Percentiles rank a stretch among this genome's conserved stretches.
Evolutionary conservation across 2,329 filamentous ascomycete species (phyloP).

Genomic region (Aspergillus quadrilineatus): DNA sequence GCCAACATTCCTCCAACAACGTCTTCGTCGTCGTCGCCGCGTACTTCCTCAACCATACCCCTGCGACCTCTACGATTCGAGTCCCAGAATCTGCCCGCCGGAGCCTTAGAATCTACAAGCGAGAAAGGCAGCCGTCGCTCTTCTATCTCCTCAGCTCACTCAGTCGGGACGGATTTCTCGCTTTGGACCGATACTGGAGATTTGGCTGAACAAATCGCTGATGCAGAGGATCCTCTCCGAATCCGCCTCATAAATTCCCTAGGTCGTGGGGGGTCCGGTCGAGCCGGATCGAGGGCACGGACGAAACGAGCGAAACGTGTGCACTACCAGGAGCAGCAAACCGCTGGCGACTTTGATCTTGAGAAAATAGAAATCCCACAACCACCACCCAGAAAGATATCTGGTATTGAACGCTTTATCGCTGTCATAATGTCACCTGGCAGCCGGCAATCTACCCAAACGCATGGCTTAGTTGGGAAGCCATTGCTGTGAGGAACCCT

Average conservation of each 20-base stretch:
- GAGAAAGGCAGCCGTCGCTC: conserved; percentile 54
- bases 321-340: conserved; percentile 61
- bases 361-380: conserved; percentile 67
- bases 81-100: conserved; percentile 37
- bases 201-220: conserved; percentile 84
- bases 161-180: conserved; percentile 67
- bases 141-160: conserved; percentile 51
- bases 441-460: conserved; percentile 65
- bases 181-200: conserved; percentile 95
- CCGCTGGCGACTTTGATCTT: conserved; percentile 37
- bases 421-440: conserved; percentile 82
- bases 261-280: conserved; percentile 59
- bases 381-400: conserved; percentile 62
- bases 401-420: conserved; percentile 67
- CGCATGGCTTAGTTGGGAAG: conserved; percentile 93
- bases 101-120: conserved; percentile 43
- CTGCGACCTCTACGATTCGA: conserved; percentile 65
- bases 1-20: conserved; percentile 82
- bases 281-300: conserved; percentile 33
- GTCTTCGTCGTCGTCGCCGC: conserved; percentile 62
- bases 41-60: conserved; percentile 73
- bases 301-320: conserved; percentile 61
- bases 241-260: conserved; percentile 66
- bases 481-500: conserved; percentile 73
- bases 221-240: conserved; percentile 77